Base-by-base conservation (phyloP, 2,329 filamentous ascomycete genomes). In the Fonsecaea nubica region DNA sequence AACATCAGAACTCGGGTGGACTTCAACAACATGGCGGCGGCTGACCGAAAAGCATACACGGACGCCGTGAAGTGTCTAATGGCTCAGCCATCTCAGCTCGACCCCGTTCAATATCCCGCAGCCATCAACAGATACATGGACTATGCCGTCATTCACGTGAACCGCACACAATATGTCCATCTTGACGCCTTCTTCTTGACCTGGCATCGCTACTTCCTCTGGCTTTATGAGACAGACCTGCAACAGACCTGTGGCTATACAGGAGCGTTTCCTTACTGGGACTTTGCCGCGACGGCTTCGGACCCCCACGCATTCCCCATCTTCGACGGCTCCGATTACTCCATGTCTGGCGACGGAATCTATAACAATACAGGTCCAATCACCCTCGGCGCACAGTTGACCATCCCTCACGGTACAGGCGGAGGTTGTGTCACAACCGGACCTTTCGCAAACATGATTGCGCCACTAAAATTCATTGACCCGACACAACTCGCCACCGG, bases 131-230 rank as follows among this genome's bases (percentile, higher is more conserved):
- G 76, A 57, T 75, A 74, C 69, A 79, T 81, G 70, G 80, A 81
- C 67, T 80, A 80, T 66, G 76, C 78, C 5, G 77, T 74, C 21
- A 74, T 75, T n/a, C 80, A 81, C 59, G 77, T 79, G 36, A 73
- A 76, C 56, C 72, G 76, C 54, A 79, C 77, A 3, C 67, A 74
- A 18, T 73, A 69, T 40, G 77, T 80, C 54, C 79, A 81, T 54
- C 74, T 67, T 21, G 64, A 75, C 63, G 76, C 75, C 32, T 74
- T 74, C 71, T 81, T 82, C 72, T 73, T 82, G 38, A 76, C 77
- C 36, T 82, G 81, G 80, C 82, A 83, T 65, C 77, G 81, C 33
- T 80, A 80, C 65, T 81, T 79, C 70, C 74, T 79, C 57, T 77
- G 73, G 63, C 73, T 78, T 6, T 82, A 79, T 65, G 82, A 83